Percentiles rank a stretch among this genome's conserved stretches.
Conservation (phyloP, 257 asterid species). For the Przewalskia tangutica region DNA sequence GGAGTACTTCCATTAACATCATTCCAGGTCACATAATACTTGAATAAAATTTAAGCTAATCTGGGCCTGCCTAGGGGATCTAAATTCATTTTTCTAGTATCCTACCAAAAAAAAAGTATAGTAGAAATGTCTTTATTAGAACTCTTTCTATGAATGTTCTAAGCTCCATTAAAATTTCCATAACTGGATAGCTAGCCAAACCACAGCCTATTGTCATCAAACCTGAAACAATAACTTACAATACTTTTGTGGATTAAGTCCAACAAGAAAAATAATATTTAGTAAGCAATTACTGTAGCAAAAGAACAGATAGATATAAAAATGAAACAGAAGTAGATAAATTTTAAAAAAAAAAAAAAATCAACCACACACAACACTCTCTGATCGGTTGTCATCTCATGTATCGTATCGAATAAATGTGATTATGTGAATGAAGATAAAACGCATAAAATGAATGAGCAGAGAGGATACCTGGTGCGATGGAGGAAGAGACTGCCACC, state of each 20-base stretch:
- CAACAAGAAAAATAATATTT: background rate
- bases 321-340: background rate
- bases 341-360: background rate
- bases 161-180: background rate
- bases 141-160: background rate
- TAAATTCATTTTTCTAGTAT: background rate
- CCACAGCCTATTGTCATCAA: background rate
- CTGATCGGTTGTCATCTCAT: background rate
- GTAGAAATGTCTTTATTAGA: too few species aligned
- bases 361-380: background rate
- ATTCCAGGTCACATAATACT: background rate
- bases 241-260: background rate
- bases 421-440: background rate
- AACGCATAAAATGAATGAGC: background rate
- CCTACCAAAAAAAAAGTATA: background rate
- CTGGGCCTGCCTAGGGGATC: background rate
- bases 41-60: background rate
- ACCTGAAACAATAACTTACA: background rate
- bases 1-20: background rate
- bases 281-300: background rate
- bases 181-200: background rate
- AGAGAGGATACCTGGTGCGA: constrained; percentile 39
- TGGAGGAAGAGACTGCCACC: constrained; percentile 47
- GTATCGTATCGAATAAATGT: too few species aligned
- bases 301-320: background rate